Percentiles rank a stretch among this genome's conserved stretches.
These are phyloP conservation scores for Gracilaria gracilis DNA, from an alignment of 23 red algal species.

Conservation along the genomic window DNA sequence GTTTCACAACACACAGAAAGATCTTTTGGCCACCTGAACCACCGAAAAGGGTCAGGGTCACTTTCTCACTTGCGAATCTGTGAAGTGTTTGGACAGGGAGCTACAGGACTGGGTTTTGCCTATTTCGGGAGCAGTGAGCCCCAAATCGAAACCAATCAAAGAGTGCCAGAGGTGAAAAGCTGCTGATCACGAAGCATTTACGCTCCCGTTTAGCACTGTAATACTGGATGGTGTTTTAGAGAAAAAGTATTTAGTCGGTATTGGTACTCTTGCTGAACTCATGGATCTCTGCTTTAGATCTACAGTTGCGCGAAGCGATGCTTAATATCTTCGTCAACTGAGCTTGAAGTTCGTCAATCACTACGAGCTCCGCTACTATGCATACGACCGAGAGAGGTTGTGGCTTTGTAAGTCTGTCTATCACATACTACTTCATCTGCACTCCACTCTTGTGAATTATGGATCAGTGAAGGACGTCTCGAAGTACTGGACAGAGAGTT, in stretches of 20 bases:
- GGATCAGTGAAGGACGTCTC: not conserved
- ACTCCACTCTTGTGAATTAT: not conserved
- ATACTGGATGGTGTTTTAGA: not conserved
- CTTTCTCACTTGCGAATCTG: not conserved
- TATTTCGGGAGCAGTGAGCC: too few relatives aligned
- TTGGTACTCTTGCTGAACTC: not conserved
- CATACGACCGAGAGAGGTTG: not conserved
- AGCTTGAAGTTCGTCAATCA: not conserved
- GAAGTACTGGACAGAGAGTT: constrained; percentile 21
- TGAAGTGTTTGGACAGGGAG: not conserved
- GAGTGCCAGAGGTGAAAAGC: constrained; percentile 18
- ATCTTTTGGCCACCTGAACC: not conserved
- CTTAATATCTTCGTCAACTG: not conserved
- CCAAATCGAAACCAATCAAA: not conserved
- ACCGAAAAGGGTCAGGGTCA: not conserved
- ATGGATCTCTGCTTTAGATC: not conserved
- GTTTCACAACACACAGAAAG: constrained; percentile 29
- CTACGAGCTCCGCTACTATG: not conserved
- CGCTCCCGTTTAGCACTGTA: not conserved
- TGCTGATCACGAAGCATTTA: constrained; percentile 7
- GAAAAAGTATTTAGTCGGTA: not conserved
- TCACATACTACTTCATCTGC: constrained; percentile 17
- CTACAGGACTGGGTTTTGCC: not conserved
- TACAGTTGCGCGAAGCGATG: not conserved
- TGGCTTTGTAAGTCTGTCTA: constrained; percentile 12